Evolutionary conservation across 1,139 yeast species (phyloP).

Genomic region (Saccharomyces hybrid): DNA sequence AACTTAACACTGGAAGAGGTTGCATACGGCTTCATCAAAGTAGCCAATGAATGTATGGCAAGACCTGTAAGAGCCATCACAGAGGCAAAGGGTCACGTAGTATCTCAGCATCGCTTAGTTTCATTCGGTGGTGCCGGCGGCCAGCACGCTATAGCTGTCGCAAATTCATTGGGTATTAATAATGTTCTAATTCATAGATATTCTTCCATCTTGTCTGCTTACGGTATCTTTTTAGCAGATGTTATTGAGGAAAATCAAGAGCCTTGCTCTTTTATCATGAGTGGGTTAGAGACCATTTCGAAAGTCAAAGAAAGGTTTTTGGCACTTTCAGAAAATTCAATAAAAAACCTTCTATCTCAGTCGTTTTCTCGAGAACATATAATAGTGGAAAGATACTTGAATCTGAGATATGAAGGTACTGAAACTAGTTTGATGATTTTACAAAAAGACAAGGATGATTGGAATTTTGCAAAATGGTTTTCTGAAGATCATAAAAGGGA

Average conservation of each 20-base stretch:
- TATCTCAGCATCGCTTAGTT: slow-evolving; percentile 41
- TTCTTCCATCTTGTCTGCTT: slow-evolving; percentile 48
- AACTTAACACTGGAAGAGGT: slow-evolving; percentile 39
- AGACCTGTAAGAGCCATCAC: slow-evolving; percentile 49
- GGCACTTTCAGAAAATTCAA: slow-evolving; percentile 16
- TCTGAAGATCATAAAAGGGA: slow-evolving; percentile 50
- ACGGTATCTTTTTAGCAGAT: slow-evolving; percentile 50
- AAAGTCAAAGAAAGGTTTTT: slow-evolving; percentile 33
- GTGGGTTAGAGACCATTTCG: slow-evolving; percentile 24
- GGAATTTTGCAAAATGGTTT: slow-evolving; percentile 36
- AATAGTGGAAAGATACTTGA: slow-evolving; percentile 53
- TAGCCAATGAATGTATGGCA: slow-evolving; percentile 50
- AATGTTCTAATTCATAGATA: slow-evolving; percentile 44
- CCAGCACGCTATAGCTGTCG: slow-evolving; percentile 48
- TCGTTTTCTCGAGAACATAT: slow-evolving; percentile 41
- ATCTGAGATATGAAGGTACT: slow-evolving; percentile 78
- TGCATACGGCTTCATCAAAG: slow-evolving; percentile 46
- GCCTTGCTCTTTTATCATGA: slow-evolving; percentile 41
- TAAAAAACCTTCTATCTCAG: slow-evolving; percentile 31
- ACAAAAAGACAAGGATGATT: slow-evolving; percentile 27
- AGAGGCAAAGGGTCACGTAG: slow-evolving; percentile 45
- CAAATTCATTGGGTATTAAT: slow-evolving; percentile 40
- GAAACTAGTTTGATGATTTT: slow-evolving; percentile 74
- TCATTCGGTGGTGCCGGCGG: slow-evolving; percentile 58
- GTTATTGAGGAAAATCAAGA: slow-evolving; percentile 59